phyloP scores from a whole-genome alignment of 2,329 filamentous ascomycete genomes.

The Diaporthe ampelina region DNA sequence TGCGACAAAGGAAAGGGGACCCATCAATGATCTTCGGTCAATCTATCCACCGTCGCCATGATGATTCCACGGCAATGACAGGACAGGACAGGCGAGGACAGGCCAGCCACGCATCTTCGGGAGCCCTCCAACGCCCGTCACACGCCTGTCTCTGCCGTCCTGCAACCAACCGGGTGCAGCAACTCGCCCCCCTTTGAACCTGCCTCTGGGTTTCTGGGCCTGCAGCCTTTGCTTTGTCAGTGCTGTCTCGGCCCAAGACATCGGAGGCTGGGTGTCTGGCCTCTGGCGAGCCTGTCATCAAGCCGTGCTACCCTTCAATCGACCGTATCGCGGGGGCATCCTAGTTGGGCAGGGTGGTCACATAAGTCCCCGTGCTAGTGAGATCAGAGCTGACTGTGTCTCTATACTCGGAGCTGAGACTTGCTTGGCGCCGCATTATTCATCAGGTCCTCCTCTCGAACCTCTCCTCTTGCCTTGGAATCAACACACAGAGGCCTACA shows the following conservation, averaged over 20 bases:
- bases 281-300: constrained; percentile 30
- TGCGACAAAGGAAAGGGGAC: constrained; percentile 29
- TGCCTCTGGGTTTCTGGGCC: not conserved
- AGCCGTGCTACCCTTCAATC: constrained; percentile 32
- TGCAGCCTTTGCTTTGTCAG: constrained; percentile 19
- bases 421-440: constrained; percentile 19
- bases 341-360: constrained; percentile 16
- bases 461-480: not conserved
- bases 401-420: constrained; percentile 24
- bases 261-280: constrained; percentile 30
- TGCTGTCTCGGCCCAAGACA: constrained; percentile 32
- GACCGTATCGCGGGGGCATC: constrained; percentile 4
- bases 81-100: not conserved
- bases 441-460: not conserved
- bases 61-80: not conserved
- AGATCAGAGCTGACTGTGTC: constrained; percentile 29
- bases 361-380: constrained; percentile 26
- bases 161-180: constrained; percentile 19
- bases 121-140: not conserved
- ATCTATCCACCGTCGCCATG: constrained; percentile 25
- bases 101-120: constrained; percentile 22
- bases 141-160: constrained; percentile 12
- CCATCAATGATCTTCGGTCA: constrained; percentile 22
- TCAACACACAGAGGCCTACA: not conserved
- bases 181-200: not conserved